A percentile compares a stretch with the other conserved stretches of the same genome.
phyloP scores from a whole-genome alignment of 805 yeast species.

The Scheffersomyces coipomensis region DNA sequence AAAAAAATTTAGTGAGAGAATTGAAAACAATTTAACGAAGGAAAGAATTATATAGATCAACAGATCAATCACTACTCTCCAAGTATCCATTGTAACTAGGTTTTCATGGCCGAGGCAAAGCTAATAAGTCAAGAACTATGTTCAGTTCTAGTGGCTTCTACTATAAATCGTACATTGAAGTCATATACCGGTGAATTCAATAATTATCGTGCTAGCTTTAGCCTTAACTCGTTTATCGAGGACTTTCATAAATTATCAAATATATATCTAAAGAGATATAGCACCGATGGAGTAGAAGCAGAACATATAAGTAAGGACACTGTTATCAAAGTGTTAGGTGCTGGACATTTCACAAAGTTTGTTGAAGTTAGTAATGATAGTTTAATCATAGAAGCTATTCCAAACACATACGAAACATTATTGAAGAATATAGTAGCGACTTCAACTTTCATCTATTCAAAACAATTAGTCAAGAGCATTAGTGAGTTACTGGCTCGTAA shows the following conservation, averaged over 20 bases:
- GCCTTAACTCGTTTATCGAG: background rate
- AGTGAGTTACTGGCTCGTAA: slow-evolving; percentile 2
- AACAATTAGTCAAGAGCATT: slow-evolving; percentile 5
- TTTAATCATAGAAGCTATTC: slow-evolving; percentile 18
- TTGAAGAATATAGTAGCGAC: slow-evolving; percentile 21
- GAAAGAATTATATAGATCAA: no score
- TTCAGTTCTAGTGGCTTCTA: slow-evolving; percentile 14
- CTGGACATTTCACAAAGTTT: slow-evolving; percentile 17
- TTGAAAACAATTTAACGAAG: no score
- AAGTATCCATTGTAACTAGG: no score
- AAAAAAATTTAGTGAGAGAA: no score
- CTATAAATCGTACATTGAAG: slow-evolving; percentile 10
- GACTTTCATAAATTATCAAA: background rate
- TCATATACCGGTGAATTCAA: background rate
- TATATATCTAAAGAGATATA: background rate
- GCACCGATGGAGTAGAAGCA: background rate
- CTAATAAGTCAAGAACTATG: slow-evolving; percentile 5
- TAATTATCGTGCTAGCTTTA: slow-evolving; percentile 5
- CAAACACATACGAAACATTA: slow-evolving; percentile 14
- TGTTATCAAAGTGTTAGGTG: slow-evolving; percentile 10
- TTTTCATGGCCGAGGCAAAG: background rate
- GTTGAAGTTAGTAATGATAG: slow-evolving; percentile 16
- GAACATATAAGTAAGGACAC: slow-evolving; percentile 6
- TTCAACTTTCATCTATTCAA: slow-evolving; percentile 13
- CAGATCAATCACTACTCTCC: no score